A percentile compares a stretch with the other conserved stretches of the same genome.
phyloP scores from a whole-genome alignment of 345 rosid species.

The Eucalyptus erythrocorys region DNA sequence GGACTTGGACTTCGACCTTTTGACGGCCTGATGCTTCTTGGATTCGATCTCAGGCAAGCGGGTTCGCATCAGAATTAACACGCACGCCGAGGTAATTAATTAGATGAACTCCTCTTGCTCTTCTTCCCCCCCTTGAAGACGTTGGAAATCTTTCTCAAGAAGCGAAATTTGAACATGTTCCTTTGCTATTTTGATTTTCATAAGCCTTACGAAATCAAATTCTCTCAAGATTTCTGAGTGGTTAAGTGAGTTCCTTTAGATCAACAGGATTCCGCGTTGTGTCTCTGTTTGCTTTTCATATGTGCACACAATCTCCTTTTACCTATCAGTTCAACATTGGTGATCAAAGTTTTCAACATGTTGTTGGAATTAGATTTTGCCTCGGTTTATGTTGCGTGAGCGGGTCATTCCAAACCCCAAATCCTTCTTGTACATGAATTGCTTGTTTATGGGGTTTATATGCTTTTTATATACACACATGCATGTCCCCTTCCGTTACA shows the following conservation, averaged over 20 bases:
- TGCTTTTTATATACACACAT: background rate
- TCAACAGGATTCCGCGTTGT: accelerated
- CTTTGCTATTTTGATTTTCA: background rate
- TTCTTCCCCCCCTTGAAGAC: background rate
- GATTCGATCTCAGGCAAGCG: background rate
- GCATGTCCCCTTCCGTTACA: background rate
- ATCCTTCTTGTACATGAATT: background rate
- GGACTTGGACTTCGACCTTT: background rate
- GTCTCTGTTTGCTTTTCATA: background rate
- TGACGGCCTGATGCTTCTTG: background rate
- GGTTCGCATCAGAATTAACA: background rate
- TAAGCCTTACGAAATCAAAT: background rate
- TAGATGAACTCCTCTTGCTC: background rate
- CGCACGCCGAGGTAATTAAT: background rate
- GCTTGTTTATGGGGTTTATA: background rate
- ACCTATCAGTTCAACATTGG: background rate
- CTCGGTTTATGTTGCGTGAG: accelerated
- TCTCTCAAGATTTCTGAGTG: background rate
- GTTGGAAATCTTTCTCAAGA: background rate
- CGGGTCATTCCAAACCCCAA: background rate
- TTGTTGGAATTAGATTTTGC: background rate
- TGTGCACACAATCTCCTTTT: background rate
- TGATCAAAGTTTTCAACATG: background rate
- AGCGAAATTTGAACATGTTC: background rate
- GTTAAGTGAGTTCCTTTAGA: background rate